Conservation (phyloP, 1,139 yeast species). For the Debaryomycetaceae sp. region DNA sequence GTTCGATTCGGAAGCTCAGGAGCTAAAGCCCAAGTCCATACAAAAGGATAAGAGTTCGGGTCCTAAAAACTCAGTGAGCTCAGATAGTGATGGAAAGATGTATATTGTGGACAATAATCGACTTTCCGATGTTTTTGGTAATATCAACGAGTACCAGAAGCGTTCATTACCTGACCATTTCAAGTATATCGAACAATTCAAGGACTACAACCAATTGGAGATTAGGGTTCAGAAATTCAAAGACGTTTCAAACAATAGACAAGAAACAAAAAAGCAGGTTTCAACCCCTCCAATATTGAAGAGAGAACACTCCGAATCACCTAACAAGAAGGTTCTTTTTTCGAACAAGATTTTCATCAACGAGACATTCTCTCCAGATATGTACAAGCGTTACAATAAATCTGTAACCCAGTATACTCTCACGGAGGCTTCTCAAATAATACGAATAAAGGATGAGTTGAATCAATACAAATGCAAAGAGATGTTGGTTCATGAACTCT, state of each 20-base stretch:
- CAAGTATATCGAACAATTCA: constrained; percentile 38
- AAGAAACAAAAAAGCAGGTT: constrained; percentile 2
- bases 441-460: constrained; percentile 47
- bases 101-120: constrained; percentile 27
- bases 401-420: constrained; percentile 50
- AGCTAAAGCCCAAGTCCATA: background rate
- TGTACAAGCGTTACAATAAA: constrained; percentile 51
- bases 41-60: background rate
- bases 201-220: constrained; percentile 33
- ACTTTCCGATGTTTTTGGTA: constrained; percentile 25
- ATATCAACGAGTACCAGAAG: constrained; percentile 25
- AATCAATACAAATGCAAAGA: constrained; percentile 50
- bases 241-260: constrained; percentile 9
- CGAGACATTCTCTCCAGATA: constrained; percentile 47
- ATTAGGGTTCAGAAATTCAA: constrained; percentile 32
- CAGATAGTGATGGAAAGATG: constrained; percentile 9
- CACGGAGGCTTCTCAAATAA: constrained; percentile 43
- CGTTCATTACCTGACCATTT: constrained; percentile 35
- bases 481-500: constrained; percentile 53
- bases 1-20: constrained; percentile 12
- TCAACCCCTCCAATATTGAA: constrained; percentile 6
- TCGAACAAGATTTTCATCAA: constrained; percentile 42
- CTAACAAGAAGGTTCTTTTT: constrained; percentile 33
- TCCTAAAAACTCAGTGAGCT: constrained; percentile 1
- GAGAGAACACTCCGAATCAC: constrained; percentile 2